Percentiles rank a stretch among this genome's conserved stretches.
Evolutionary conservation across 202 grass and related monocot genomes (phyloP).

Genomic region (Setaria viridis): DNA sequence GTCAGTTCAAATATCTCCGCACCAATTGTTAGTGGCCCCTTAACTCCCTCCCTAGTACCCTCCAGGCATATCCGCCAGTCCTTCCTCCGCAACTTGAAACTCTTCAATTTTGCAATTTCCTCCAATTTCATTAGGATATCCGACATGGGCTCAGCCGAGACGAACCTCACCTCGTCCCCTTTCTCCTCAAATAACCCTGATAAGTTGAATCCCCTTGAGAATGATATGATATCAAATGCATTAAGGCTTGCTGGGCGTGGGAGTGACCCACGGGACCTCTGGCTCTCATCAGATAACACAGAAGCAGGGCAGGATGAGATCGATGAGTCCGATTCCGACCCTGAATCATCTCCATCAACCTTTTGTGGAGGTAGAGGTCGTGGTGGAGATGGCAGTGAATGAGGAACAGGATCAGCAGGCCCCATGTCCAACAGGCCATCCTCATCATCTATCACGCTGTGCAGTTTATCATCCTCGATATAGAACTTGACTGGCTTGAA

Average conservation of each 20-base stretch:
- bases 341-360: constrained; percentile 69
- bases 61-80: constrained; percentile 88
- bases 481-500: constrained; percentile 85
- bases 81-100: constrained; percentile 76
- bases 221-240: constrained; percentile 98
- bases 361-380: constrained; percentile 25
- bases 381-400: constrained; percentile 43
- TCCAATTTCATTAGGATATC: constrained; percentile 80
- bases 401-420: constrained; percentile 39
- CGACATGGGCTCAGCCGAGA: constrained; percentile 65
- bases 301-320: constrained; percentile 82
- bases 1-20: constrained; percentile 92
- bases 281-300: constrained; percentile 56
- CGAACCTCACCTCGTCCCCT: constrained; percentile 78
- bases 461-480: constrained; percentile 81
- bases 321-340: constrained; percentile 86
- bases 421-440: constrained; percentile 39
- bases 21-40: constrained; percentile 80
- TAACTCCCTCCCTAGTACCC: constrained; percentile 85
- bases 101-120: constrained; percentile 86
- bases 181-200: constrained; percentile 91
- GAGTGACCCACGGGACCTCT: constrained; percentile 49
- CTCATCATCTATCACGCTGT: constrained; percentile 57
- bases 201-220: constrained; percentile 82
- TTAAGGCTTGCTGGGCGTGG: constrained; percentile 87